Evolutionary conservation across 192 early-diverging fungal genomes (phyloP), one percentile per base, ranked within the genome.

Genomic region (Entomortierella chlamydospora): DNA sequence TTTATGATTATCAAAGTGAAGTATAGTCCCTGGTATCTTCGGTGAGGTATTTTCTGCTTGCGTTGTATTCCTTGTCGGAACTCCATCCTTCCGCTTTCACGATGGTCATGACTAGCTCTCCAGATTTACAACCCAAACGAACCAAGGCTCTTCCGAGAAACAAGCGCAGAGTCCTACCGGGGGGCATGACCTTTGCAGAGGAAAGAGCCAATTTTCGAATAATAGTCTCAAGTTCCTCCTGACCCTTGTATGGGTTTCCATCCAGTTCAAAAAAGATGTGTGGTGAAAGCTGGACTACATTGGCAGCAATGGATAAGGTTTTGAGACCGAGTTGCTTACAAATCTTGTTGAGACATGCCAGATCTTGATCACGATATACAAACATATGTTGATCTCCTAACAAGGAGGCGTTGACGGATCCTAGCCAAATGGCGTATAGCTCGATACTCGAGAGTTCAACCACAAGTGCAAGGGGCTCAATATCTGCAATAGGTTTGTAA

Each of bases 21-120:
- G 45, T 26, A 7, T 45, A 10, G 8, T 68, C 73, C 2, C 41
- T 53, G 57, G 63, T 70, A 29, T 68, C 62, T 0, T 68, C 62
- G 2, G 59, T 39, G 4, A 79, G 31, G n/a, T 70, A 79, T 41
- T 61, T 54, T 10, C 76, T 59, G 50, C 62, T 69, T 4, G 76
- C 76, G 28, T 79, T 79, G 12, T 79, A 79, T 59, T 79, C 76
- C 62, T 70, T 79, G 34, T 70, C 68, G 9, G 76, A 70, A 47
- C 76, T 79, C 76, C 76, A 79, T 9, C 76, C 76, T 23, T 79
- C 76, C 0, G 76, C 76, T 42, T 79, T 79, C 12, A 79, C 68
- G n/a, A 79, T 70, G 18, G 76, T 79, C 68, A 79, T 70, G 30
- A 79, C 65, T 51, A 79, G 31, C 33, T 70, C 68, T 2, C 68